Conservation (phyloP, 2,329 filamentous ascomycete species). For the Fusarium odoratissimum region DNA sequence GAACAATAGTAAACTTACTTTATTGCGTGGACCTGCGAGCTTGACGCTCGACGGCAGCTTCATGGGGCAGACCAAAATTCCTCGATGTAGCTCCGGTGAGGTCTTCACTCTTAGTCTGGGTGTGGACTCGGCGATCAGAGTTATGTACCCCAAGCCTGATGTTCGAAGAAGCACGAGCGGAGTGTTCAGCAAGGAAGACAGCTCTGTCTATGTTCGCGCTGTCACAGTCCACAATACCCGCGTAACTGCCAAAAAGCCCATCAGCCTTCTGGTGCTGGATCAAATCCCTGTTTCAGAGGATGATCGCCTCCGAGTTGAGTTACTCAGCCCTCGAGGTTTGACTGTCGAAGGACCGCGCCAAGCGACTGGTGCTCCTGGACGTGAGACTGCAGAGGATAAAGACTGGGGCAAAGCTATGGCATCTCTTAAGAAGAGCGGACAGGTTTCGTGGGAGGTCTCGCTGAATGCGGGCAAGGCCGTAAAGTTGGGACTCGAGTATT, state of each 20-base stretch:
- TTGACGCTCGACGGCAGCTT: conserved; percentile 73
- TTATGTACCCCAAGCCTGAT: conserved; percentile 67
- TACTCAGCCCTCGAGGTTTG: conserved; percentile 62
- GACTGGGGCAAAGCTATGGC: conserved; percentile 68
- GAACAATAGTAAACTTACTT: conserved; percentile 66
- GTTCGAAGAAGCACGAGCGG: conserved; percentile 63
- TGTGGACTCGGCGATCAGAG: conserved; percentile 67
- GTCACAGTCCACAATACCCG: conserved; percentile 65
- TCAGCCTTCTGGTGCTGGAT: conserved; percentile 65
- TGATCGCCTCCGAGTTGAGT: conserved; percentile 64
- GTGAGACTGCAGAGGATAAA: conserved; percentile 46
- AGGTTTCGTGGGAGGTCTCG: conserved; percentile 68
- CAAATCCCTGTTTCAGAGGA: conserved; percentile 73
- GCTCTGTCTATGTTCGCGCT: conserved; percentile 60
- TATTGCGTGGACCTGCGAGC: conserved; percentile 66
- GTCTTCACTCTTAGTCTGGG: conserved; percentile 66
- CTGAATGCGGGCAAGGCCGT: conserved; percentile 68
- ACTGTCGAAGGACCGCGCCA: conserved; percentile 53
- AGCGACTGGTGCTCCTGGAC: conserved; percentile 48
- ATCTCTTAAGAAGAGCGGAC: conserved; percentile 65
- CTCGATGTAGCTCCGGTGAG: conserved; percentile 66
- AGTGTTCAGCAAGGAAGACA: conserved; percentile 65
- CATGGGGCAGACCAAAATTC: conserved; percentile 66
- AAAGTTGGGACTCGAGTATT: conserved; percentile 70
- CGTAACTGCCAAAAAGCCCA: conserved; percentile 50